Evolutionary conservation across 2,329 filamentous ascomycete genomes (phyloP).

Genomic region (Rugonectria rugulosa): DNA sequence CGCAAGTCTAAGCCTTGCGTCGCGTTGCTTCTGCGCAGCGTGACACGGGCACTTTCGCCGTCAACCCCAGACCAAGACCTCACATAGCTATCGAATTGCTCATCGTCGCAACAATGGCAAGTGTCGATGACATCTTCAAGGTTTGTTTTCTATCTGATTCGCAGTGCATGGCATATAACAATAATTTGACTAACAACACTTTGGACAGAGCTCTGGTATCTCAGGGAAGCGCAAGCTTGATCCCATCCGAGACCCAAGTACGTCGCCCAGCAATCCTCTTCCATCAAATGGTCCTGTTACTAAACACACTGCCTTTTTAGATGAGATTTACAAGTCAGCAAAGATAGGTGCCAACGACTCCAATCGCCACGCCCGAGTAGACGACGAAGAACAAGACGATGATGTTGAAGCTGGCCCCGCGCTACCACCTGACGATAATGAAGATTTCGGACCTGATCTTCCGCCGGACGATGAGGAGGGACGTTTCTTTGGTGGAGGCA

Average conservation of each 20-base stretch:
- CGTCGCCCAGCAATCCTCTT: conserved; percentile 35
- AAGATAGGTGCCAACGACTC: conserved; percentile 57
- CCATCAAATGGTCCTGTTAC: neutral
- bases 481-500: conserved; percentile 92
- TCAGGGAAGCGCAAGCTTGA: conserved; percentile 71
- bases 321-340: conserved; percentile 70
- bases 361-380: conserved; percentile 55
- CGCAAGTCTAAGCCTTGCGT: conserved; percentile 1
- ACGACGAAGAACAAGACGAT: conserved; percentile 55
- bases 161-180: neutral
- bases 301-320: conserved; percentile 45
- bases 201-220: conserved; percentile 46
- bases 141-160: conserved; percentile 34
- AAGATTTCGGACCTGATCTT: conserved; percentile 54
- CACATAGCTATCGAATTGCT: neutral
- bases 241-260: conserved; percentile 68
- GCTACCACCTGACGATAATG: conserved; percentile 59
- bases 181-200: conserved; percentile 24
- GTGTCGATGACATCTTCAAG: conserved; percentile 68
- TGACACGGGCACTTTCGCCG: too few relatives aligned
- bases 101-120: conserved; percentile 53
- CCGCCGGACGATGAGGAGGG: conserved; percentile 77
- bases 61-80: too few relatives aligned
- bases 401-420: conserved; percentile 58
- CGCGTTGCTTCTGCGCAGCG: neutral